Conservation (phyloP, 495 filamentous ascomycete species). For the Podospora conica region DNA sequence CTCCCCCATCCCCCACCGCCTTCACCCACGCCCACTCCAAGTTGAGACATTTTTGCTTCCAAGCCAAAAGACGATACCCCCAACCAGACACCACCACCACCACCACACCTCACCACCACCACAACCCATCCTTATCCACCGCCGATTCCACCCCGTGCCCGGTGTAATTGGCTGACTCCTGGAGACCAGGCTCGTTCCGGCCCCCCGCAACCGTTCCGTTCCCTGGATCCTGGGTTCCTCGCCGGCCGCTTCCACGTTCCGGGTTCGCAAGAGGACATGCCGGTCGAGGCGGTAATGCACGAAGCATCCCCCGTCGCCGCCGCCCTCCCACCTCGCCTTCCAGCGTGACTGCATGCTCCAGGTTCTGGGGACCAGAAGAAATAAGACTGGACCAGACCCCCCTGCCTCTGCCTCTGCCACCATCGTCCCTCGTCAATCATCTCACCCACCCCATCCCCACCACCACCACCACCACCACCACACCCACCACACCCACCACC, state of each 20-base stretch:
- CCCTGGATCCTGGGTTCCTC: neutral
- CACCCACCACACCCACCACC: neutral
- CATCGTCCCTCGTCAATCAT: neutral
- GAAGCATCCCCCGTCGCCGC: neutral
- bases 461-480: neutral
- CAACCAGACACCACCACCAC: slow-evolving; percentile 1
- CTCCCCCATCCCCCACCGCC: neutral
- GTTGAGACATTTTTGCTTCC: slow-evolving; percentile 20
- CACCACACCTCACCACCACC: slow-evolving; percentile 3
- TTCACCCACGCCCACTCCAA: slow-evolving; percentile 6
- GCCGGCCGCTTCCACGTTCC: neutral
- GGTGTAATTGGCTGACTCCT: slow-evolving; percentile 19
- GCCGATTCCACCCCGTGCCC: slow-evolving; percentile 8
- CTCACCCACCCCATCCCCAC: neutral
- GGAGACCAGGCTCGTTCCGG: neutral
- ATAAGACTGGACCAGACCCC: neutral
- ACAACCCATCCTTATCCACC: slow-evolving; percentile 7
- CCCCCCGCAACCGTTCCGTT: slow-evolving; percentile 8
- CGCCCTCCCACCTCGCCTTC: neutral
- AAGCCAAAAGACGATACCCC: neutral
- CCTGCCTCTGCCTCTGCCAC: neutral
- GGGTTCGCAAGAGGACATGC: slow-evolving; percentile 4
- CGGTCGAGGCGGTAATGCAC: slow-evolving; percentile 11
- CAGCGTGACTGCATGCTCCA: neutral
- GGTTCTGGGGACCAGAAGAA: neutral